phyloP scores from a whole-genome alignment of 2,329 filamentous ascomycete species.

The Monilinia polystroma region DNA sequence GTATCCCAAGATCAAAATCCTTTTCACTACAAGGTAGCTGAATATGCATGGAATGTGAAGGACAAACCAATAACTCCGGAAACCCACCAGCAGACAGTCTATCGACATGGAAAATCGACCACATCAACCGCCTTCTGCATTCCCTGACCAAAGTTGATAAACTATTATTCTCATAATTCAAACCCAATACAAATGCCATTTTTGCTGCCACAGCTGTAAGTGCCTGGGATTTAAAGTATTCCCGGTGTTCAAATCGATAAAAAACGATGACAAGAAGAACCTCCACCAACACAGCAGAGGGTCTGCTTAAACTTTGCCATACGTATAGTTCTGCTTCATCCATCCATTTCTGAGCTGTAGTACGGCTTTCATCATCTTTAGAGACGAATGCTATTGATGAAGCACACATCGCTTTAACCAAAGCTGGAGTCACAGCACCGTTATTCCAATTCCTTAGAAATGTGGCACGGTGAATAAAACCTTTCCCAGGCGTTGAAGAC shows the following conservation, averaged over 20 bases:
- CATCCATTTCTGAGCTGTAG: slow-evolving; percentile 21
- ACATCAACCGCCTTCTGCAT: slow-evolving; percentile 20
- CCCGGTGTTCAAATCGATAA: slow-evolving; percentile 19
- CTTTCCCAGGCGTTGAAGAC: slow-evolving; percentile 23
- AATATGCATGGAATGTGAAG: slow-evolving; percentile 23
- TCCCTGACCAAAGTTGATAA: slow-evolving; percentile 21
- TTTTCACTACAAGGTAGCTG: slow-evolving; percentile 22
- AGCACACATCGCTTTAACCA: slow-evolving; percentile 18
- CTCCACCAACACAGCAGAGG: slow-evolving; percentile 15
- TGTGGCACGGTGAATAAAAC: slow-evolving; percentile 22
- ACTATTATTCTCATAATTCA: slow-evolving; percentile 22
- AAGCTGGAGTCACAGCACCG: slow-evolving; percentile 15
- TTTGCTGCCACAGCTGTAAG: slow-evolving; percentile 22
- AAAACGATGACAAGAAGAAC: slow-evolving; percentile 23
- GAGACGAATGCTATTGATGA: slow-evolving; percentile 23
- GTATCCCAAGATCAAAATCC: slow-evolving; percentile 23
- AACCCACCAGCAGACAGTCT: slow-evolving; percentile 21
- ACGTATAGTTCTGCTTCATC: slow-evolving; percentile 18
- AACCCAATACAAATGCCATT: slow-evolving; percentile 19
- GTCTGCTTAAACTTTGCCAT: slow-evolving; percentile 17
- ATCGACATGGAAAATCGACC: slow-evolving; percentile 23
- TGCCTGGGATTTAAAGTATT: slow-evolving; percentile 21
- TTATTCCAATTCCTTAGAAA: slow-evolving; percentile 23
- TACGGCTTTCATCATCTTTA: slow-evolving; percentile 20
- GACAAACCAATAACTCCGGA: slow-evolving; percentile 21